Evolutionary conservation across 2,329 filamentous ascomycete genomes (phyloP).

Genomic region (Colletotrichum chrysophilum): DNA sequence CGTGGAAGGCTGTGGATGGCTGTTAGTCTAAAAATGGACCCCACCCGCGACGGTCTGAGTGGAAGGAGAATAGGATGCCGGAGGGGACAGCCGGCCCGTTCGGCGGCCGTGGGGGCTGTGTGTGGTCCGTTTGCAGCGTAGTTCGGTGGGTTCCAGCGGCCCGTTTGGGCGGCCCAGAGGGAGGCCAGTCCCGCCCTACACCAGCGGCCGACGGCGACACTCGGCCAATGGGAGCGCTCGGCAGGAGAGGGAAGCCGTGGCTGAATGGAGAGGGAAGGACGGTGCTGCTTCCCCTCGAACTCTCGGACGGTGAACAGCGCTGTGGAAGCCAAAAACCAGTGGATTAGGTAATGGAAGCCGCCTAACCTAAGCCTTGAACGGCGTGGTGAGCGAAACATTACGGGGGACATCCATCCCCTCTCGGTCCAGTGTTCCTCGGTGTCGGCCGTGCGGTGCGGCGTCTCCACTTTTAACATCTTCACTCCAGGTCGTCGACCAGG

Average conservation of each 20-base stretch:
- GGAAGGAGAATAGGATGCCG: neutral
- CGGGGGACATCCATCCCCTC: neutral
- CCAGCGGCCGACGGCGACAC: neutral
- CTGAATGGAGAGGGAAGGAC: neutral
- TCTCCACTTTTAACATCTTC: constrained; percentile 4
- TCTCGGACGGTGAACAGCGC: neutral
- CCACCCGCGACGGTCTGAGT: neutral
- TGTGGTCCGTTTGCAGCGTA: constrained; percentile 1
- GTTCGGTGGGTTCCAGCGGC: constrained; percentile 10
- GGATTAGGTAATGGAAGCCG: neutral
- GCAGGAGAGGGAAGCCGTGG: neutral
- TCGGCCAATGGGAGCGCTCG: neutral
- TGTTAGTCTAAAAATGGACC: neutral
- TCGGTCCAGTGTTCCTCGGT: neutral
- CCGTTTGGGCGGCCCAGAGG: constrained; percentile 14
- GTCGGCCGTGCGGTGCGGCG: constrained; percentile 6
- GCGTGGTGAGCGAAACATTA: neutral
- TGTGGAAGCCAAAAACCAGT: neutral
- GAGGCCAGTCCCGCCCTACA: neutral
- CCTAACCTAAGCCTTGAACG: neutral
- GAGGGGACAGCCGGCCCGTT: constrained; percentile 11
- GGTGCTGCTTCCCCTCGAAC: neutral
- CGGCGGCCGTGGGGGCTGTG: constrained; percentile 18
- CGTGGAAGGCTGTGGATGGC: constrained; percentile 6
- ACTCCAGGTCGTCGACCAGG: neutral